Base-by-base conservation (phyloP, 352 stramenopile genomes). In the Phytopythium delawarense region DNA sequence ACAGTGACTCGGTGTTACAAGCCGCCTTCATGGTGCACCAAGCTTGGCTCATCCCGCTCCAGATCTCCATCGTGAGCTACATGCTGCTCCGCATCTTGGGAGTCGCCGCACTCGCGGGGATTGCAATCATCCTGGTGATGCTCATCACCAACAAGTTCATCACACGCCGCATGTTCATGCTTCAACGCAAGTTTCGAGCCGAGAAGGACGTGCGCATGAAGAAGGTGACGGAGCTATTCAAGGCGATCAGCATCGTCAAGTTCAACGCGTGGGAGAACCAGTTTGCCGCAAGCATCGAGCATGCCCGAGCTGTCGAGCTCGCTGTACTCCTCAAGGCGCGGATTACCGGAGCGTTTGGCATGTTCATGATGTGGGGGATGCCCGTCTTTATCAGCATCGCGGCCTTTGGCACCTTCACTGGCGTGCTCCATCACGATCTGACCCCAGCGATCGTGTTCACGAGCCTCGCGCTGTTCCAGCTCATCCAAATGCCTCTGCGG, bases 181-280 rank as follows among this genome's bases (percentile, higher is more conserved):
- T 65, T 16, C 62, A 76, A 37, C 53, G 67, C 34, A 32, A 58
- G 4, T 79, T 72, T 34, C 58, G 69, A 30, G 64, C 45, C 30
- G 67, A 82, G 50, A 84, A 81, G 44, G 80, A 89, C 32, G 69
- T 66, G 20, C 71, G 79, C 32, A 79, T 89, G 71, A 83, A 87
- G 40, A 66, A 73, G 35, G 63, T 88, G 30, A 79, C 76, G 11
- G 80, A 90, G 51, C 69, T 84, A 15, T 79, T 89, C 57, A 83
- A 79, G 42, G 76, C 72, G 1, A 96, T 98, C 64, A 83, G 84
- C 28, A 91, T 98, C 55, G 89, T 98, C 79, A 98, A 98, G 72
- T 96, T 97, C 50, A 97, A 97, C 68, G 84, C 84, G 0, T 98
- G 88, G 89, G 94, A 98, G 61, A 55, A 77, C 23, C 85, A 81